Evolutionary conservation across 2,329 filamentous ascomycete genomes (phyloP), one percentile per base, ranked within the genome.

Genomic region (Arthrobotrys iridis): DNA sequence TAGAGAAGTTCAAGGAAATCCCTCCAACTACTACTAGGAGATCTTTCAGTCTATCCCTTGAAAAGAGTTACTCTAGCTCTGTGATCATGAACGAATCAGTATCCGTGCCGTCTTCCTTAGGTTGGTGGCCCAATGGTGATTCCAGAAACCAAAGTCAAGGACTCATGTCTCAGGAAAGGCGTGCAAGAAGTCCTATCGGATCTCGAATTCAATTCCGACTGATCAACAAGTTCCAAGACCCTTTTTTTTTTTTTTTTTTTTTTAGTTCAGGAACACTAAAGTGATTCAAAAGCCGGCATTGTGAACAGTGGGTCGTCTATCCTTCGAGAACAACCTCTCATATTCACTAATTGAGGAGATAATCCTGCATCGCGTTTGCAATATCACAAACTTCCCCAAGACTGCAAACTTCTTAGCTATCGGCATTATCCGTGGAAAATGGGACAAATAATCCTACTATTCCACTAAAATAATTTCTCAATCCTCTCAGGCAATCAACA

Each of bases 251-350:
- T n/a, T n/a, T n/a, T n/a, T n/a, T n/a, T n/a, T n/a, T n/a, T n/a
- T n/a, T n/a, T n/a, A n/a, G n/a, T n/a, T 55, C 15, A 55, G 50
- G 28, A 55, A 55, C 30, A 55, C 18, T 28, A 37, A 55, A 24
- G 28, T 24, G 24, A 37, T 37, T 37, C 22, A 18, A 30, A 55
- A 55, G 3, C 50, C 28, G 30, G 8, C 1, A 37, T 35, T n/a
- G 15, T 22, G 20, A 15, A 2, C 15, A 13, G 50, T 55, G 30
- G 50, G 30, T 24, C 50, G 24, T n/a, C 18, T 22, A 35, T 55
- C 30, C 30, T 37, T 55, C 50, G 3, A 37, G 28, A 55, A 8
- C n/a, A 3, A 37, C 50, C 30, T 55, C 46, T 52, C 26, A 33
- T 20, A 52, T 52, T n/a, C 26, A 18, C 20, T 20, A 15, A n/a